phyloP scores from a whole-genome alignment of 805 yeast species.

The Limtongia smithiae region DNA sequence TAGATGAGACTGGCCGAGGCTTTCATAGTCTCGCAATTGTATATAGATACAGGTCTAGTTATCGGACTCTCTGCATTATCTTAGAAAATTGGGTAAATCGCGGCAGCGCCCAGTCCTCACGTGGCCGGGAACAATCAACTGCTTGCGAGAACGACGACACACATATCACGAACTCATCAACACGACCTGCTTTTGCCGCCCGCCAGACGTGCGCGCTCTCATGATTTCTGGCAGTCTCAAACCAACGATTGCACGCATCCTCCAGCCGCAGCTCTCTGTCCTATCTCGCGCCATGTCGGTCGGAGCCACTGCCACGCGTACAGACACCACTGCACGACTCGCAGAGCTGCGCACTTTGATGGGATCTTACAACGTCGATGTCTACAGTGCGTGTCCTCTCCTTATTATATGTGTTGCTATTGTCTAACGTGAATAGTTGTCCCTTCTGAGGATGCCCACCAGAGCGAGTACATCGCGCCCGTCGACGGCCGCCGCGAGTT shows the following conservation, averaged over 20 bases:
- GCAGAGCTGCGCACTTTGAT: conserved; percentile 59
- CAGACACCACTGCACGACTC: conserved; percentile 44
- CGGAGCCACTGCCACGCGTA: conserved; percentile 10
- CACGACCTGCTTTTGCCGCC: too few relatives aligned
- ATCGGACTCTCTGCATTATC: too few relatives aligned
- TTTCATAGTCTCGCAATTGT: too few relatives aligned
- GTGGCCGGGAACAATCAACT: too few relatives aligned
- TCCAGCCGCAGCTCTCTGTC: not conserved
- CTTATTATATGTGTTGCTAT: not conserved
- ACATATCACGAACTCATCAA: too few relatives aligned
- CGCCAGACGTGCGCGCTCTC: too few relatives aligned
- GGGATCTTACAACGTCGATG: conserved; percentile 59
- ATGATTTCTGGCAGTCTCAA: not conserved
- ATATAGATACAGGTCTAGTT: too few relatives aligned
- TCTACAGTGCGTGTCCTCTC: conserved; percentile 46
- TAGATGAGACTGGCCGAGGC: not conserved
- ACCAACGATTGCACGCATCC: not conserved
- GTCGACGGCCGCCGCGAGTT: conserved; percentile 80
- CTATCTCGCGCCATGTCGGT: conserved; percentile 8
- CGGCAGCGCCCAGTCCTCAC: too few relatives aligned
- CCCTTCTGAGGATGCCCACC: conserved; percentile 91
- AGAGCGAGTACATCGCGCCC: conserved; percentile 79
- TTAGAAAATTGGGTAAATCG: too few relatives aligned
- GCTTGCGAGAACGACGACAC: too few relatives aligned
- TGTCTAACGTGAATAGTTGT: conserved; percentile 39